A percentile compares a stretch with the other conserved stretches of the same genome.
Conservation (phyloP, 306 rosid genomes). For the Acmispon strigosus region DNA sequence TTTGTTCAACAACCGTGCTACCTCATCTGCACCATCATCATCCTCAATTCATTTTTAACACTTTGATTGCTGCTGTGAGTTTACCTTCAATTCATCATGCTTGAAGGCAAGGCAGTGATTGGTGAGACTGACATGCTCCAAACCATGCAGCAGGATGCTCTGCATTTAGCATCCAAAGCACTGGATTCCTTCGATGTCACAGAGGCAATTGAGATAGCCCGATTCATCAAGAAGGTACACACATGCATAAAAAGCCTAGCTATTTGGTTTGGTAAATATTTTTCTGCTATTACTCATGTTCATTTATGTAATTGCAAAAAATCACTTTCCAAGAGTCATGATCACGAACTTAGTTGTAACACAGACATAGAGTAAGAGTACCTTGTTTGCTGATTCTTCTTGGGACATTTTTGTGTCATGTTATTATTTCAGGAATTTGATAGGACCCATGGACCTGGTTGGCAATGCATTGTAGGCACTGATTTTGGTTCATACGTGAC, state of each 20-base stretch:
- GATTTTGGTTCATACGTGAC: conserved; percentile 94
- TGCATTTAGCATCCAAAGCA: conserved; percentile 68
- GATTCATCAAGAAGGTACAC: conserved; percentile 65
- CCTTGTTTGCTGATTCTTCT: neutral
- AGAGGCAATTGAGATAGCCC: conserved; percentile 78
- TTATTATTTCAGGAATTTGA: conserved; percentile 57
- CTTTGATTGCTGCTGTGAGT: neutral
- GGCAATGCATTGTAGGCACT: conserved; percentile 93
- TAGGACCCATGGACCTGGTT: conserved; percentile 50
- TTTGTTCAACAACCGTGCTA: no score
- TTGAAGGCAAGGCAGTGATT: conserved; percentile 78
- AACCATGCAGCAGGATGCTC: conserved; percentile 72
- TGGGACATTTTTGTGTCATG: neutral
- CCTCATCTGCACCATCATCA: neutral
- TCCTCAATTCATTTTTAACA: neutral
- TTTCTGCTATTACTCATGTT: no score
- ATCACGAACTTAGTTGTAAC: no score
- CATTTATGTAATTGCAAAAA: no score
- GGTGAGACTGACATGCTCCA: conserved; percentile 85
- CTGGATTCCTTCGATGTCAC: conserved; percentile 82
- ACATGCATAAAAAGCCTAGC: no score
- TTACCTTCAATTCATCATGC: conserved; percentile 34
- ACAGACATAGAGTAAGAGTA: no score
- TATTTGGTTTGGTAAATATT: no score
- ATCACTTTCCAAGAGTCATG: no score